Conservation (phyloP, 2,329 filamentous ascomycete genomes). For the Apiospora pterosperma region DNA sequence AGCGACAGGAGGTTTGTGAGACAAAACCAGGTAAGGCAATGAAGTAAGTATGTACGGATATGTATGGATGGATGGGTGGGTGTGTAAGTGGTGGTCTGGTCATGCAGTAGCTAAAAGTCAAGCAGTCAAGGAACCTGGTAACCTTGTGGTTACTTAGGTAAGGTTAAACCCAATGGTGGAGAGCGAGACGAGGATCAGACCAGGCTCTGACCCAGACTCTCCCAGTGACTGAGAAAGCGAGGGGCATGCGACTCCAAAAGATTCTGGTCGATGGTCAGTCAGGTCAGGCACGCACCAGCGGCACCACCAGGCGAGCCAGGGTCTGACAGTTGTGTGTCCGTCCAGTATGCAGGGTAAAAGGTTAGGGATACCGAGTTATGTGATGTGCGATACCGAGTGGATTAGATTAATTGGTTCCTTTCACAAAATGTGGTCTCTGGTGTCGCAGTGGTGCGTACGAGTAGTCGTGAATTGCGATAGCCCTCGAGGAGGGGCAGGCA, state of each 20-base stretch:
- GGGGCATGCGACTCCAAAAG: neutral
- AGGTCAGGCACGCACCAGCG: neutral
- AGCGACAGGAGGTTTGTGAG: neutral
- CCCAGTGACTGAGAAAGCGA: neutral
- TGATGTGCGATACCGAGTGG: too few relatives aligned
- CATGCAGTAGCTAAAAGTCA: neutral
- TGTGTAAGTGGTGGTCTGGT: neutral
- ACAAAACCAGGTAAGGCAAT: neutral
- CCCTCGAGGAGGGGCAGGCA: neutral
- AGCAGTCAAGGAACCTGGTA: neutral
- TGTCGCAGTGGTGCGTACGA: too few relatives aligned
- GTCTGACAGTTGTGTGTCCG: too few relatives aligned
- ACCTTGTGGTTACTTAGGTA: neutral
- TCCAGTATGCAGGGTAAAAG: too few relatives aligned
- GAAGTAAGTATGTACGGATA: neutral
- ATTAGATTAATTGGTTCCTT: neutral
- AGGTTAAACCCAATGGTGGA: neutral
- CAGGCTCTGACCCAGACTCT: neutral
- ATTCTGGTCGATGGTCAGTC: neutral
- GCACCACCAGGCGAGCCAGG: too few relatives aligned
- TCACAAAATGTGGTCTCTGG: neutral
- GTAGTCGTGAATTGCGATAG: neutral
- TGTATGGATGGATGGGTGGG: neutral
- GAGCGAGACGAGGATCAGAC: neutral
- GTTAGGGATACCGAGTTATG: too few relatives aligned